Evolutionary conservation across 2,329 filamentous ascomycete genomes (phyloP), one percentile per base, ranked within the genome.

Genomic region (Fonsecaea multimorphosa): DNA sequence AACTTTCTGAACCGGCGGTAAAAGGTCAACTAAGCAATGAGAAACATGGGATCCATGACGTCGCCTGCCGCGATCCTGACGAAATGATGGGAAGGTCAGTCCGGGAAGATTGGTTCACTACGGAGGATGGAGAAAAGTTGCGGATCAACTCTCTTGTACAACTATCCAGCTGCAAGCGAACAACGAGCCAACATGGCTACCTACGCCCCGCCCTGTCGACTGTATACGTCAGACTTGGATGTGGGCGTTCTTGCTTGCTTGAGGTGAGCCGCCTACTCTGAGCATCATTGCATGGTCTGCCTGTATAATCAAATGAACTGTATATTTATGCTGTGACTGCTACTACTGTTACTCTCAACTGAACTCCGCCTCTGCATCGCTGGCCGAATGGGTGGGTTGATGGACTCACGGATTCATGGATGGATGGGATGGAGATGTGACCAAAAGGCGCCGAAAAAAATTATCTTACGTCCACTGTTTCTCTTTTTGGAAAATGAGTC

Each of bases 1-100:
- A 66, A 66, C 36, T 70, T 70, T 57, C 55, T 70, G 51, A 68
- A 61, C 22, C 53, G 66, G 53, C 55, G 65, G 29, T 60, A 54
- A 57, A 16, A n/a, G 57, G n/a, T 27, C 38, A 19, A 19, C 27
- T 12, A 59, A n/a, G 57, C 5, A 29, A 24, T 34, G 2, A 60
- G 16, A 9, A 11, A 24, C n/a, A 12, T 14, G 44, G 19, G n/a
- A 2, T 49, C n/a, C 19, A 24, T 24, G 19, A 49, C 22, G 44
- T 49, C 44, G 19, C 19, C 24, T 22, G 44, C 22, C 19, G 19
- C 44, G 5, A 49, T 11, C 44, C 44, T 24, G 8, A 24, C 11
- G 44, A 49, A 16, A 49, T 24, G 19, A 40, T 40, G 38, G 38
- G 3, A 40, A 40, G n/a, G 19, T 49, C 44, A 22, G 44, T 49